Conservation (phyloP, 495 filamentous ascomycete species). For the Aspergillus conjunctus region DNA sequence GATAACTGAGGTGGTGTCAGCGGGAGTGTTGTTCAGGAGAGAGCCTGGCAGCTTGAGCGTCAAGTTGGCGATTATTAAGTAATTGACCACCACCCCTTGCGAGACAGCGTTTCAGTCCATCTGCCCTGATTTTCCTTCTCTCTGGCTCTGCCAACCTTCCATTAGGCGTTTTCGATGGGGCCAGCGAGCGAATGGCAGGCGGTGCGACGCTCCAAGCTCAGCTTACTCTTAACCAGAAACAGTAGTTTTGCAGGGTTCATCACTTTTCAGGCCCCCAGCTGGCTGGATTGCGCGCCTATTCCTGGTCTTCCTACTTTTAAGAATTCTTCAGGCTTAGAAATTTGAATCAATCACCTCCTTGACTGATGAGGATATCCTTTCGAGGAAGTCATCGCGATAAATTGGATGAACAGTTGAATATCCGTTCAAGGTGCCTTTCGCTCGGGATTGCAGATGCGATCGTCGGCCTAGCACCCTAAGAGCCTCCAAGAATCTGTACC, state of each 20-base stretch:
- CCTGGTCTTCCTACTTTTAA: background rate
- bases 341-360: no score
- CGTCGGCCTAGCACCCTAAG: no score
- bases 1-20: background rate
- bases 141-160: background rate
- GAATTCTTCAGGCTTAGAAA: background rate
- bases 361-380: no score
- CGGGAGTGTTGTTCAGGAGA: background rate
- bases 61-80: background rate
- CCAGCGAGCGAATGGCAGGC: background rate
- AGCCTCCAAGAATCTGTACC: no score
- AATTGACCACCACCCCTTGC: background rate
- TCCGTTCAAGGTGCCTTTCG: no score
- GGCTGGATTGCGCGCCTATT: constrained; percentile 2
- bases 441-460: no score
- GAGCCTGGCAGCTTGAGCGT: background rate
- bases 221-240: constrained; percentile 5
- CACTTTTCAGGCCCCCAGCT: constrained; percentile 1
- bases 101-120: no score
- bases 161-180: background rate
- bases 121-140: background rate
- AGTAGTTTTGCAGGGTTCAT: constrained; percentile 1
- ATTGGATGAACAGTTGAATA: no score
- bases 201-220: background rate
- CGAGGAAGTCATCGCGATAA: no score